Conservation (phyloP, 2,329 filamentous ascomycete species). For the Fusarium devonianum region DNA sequence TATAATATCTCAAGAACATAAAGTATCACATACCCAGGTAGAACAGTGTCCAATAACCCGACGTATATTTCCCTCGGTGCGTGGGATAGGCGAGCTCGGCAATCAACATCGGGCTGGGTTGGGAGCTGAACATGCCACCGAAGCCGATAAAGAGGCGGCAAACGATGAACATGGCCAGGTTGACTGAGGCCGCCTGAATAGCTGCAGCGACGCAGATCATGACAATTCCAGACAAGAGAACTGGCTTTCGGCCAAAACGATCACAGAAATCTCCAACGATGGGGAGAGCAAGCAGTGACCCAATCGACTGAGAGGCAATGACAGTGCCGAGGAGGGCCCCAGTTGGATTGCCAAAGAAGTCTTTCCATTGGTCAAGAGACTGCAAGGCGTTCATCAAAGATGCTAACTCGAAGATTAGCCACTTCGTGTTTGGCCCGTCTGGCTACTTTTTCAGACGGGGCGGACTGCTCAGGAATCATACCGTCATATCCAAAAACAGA, state of each 20-base stretch:
- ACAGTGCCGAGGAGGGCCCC: conserved; percentile 49
- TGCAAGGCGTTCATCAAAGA: conserved; percentile 57
- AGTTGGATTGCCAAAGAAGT: conserved; percentile 49
- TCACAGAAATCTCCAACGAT: conserved; percentile 49
- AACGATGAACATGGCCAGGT: conserved; percentile 41
- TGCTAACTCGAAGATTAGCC: conserved; percentile 23
- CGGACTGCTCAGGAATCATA: too few relatives aligned
- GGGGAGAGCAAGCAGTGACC: conserved; percentile 49
- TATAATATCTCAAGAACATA: too few relatives aligned
- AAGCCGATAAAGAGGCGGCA: conserved; percentile 46
- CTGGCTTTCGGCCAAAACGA: conserved; percentile 50
- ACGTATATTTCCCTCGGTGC: conserved; percentile 45
- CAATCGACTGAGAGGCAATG: conserved; percentile 48
- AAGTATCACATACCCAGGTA: too few relatives aligned
- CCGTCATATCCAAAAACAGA: conserved; percentile 55
- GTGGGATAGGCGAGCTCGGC: conserved; percentile 47
- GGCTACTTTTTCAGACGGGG: too few relatives aligned
- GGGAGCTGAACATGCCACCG: conserved; percentile 42
- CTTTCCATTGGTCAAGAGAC: conserved; percentile 50
- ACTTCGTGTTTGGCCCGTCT: fast-evolving
- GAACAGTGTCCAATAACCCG: conserved; percentile 48
- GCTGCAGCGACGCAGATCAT: conserved; percentile 43
- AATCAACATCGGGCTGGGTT: conserved; percentile 45
- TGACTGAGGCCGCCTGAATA: conserved; percentile 42
- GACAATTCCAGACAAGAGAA: conserved; percentile 47